Evolutionary conservation across 768 basidiomycete genomes (phyloP), one percentile per base, ranked within the genome.

Genomic region (Clitopilus hobsonii): DNA sequence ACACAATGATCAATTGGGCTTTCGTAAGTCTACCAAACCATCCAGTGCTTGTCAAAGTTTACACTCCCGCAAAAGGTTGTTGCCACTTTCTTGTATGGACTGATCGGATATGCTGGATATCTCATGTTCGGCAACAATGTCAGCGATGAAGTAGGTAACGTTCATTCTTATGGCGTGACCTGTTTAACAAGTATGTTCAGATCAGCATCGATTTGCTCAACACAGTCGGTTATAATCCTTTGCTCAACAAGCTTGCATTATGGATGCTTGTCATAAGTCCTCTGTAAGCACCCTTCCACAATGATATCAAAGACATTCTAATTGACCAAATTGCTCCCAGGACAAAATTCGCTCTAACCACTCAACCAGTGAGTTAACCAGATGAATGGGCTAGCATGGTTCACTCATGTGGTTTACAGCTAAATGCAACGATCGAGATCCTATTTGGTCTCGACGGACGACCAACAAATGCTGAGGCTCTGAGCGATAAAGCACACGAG

Each of bases 261-360:
- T 95, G 91, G 89, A 84, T 92, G 75, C 83, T 98, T 28, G 95
- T 93, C 8, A 70, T 92, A 49, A 83, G 79, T 55, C 88, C 88
- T 28, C 60, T 91, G 85, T 89, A 64, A 69, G 86, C n/a, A n/a
- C 76, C 22, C 27, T 5, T 30, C 24, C 38, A 16, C 38, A 25
- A 41, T 8, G 47, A 6, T 50, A 23, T 36, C 27, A 7, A 24
- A n/a, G 22, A 30, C 24, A 18, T 50, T 28, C 30, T 47, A 1
- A 50, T 23, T 68, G 13, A 49, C 41, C 52, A 36, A 36, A 11
- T 36, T 36, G 51, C 1, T 11, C 29, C 20, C 59, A 91, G 89
- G 59, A 85, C 93, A 1, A 98, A 98, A 69, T 97, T 91, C 66
- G 90, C 92, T 8, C 73, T 98, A 45, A 83, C 84, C 45, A 88